Evolutionary conservation across 139 green algal genomes (phyloP).

Genomic region (Chlamydomonas schloesseri): DNA sequence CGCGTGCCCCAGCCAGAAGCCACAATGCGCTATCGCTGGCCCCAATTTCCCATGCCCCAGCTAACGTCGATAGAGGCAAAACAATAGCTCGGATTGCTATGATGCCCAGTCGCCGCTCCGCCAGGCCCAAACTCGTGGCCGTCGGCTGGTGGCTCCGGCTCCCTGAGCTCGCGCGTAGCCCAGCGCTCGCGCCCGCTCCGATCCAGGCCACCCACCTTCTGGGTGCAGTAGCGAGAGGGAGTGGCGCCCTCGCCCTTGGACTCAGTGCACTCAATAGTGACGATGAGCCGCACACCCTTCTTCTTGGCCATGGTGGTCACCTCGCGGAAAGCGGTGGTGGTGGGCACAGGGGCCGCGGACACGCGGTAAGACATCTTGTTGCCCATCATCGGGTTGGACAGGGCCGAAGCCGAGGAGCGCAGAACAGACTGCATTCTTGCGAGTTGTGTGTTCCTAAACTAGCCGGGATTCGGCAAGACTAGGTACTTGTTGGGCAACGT

Average conservation of each 20-base stretch:
- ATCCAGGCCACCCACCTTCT: slow-evolving; percentile 77
- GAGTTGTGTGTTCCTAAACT: not conserved
- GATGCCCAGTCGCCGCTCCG: too few relatives aligned
- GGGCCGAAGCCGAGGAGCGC: slow-evolving; percentile 3
- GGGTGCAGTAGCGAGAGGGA: slow-evolving; percentile 87
- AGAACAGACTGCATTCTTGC: slow-evolving; percentile 59
- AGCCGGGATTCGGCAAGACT: not conserved
- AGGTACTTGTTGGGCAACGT: not conserved
- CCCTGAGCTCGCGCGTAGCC: too few relatives aligned
- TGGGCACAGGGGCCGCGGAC: slow-evolving; percentile 45
- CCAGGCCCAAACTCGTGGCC: not conserved
- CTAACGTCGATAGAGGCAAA: too few relatives aligned
- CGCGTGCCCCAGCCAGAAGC: too few relatives aligned
- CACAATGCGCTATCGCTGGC: too few relatives aligned
- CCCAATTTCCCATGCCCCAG: too few relatives aligned
- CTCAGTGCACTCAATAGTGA: slow-evolving; percentile 97
- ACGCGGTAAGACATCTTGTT: slow-evolving; percentile 57
- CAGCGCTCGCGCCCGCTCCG: too few relatives aligned
- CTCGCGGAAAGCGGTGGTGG: slow-evolving; percentile 62
- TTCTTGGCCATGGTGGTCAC: slow-evolving; percentile 93
- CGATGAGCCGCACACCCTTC: slow-evolving; percentile 91
- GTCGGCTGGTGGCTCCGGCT: too few relatives aligned
- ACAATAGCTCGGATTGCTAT: too few relatives aligned
- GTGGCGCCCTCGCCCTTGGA: slow-evolving; percentile 66
- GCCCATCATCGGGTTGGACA: slow-evolving; percentile 76